Evolutionary conservation across 2,329 filamentous ascomycete species (phyloP).

Genomic region (Diaporthe batatas): DNA sequence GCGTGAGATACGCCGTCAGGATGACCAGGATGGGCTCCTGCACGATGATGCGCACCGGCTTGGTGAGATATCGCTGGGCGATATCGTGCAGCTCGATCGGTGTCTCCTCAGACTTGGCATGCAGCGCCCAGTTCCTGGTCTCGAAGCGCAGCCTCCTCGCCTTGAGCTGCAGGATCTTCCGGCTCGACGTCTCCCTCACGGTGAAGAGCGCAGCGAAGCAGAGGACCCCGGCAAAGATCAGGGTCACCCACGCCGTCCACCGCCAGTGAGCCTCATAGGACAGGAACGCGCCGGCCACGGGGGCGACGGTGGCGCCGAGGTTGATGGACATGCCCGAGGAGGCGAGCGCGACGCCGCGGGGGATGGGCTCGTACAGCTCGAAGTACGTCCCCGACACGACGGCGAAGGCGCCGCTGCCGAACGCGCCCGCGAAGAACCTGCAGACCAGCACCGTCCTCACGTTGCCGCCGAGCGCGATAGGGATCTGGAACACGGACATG

Average conservation of each 20-base stretch:
- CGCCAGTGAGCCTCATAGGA: conserved; percentile 56
- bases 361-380: conserved; percentile 43
- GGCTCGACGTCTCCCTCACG: conserved; percentile 64
- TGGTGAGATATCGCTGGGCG: conserved; percentile 43
- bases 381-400: conserved; percentile 43
- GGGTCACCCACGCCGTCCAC: conserved; percentile 68
- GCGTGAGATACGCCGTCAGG: conserved; percentile 43
- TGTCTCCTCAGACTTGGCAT: conserved; percentile 48
- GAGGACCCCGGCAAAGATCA: conserved; percentile 61
- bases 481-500: conserved; percentile 44
- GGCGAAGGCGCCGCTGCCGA: conserved; percentile 40
- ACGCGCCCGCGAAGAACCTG: conserved; percentile 45
- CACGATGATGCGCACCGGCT: conserved; percentile 44
- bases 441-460: conserved; percentile 43
- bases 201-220: conserved; percentile 55
- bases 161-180: conserved; percentile 61
- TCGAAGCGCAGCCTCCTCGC: conserved; percentile 61
- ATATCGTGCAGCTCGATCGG: conserved; percentile 44
- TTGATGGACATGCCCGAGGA: conserved; percentile 42
- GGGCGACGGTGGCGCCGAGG: conserved; percentile 58
- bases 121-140: conserved; percentile 55
- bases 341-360: conserved; percentile 43
- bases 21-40: conserved; percentile 45
- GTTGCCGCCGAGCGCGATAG: conserved; percentile 43
- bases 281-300: conserved; percentile 56